Conservation (phyloP, 2,329 filamentous ascomycete genomes). For the Talaromyces sp. region DNA sequence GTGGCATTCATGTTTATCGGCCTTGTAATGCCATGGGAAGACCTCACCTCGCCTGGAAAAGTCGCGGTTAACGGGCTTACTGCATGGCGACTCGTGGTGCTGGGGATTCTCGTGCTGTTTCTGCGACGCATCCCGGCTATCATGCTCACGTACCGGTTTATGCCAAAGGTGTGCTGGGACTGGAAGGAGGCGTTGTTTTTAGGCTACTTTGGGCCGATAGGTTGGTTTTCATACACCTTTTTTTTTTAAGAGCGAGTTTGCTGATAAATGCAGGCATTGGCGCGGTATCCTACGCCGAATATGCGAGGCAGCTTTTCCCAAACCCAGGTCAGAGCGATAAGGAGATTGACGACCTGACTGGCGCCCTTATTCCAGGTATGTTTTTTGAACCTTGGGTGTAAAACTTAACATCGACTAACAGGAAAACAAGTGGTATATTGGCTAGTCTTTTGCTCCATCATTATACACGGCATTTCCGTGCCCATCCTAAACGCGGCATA, state of each 20-base stretch:
- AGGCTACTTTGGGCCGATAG: constrained; percentile 51
- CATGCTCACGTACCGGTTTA: constrained; percentile 51
- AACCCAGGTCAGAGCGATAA: constrained; percentile 34
- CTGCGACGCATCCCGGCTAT: constrained; percentile 57
- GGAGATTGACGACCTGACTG: constrained; percentile 38
- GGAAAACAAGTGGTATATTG: constrained; percentile 39
- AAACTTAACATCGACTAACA: neutral
- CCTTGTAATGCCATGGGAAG: constrained; percentile 51
- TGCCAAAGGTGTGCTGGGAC: constrained; percentile 49
- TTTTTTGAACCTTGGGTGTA: neutral
- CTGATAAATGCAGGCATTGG: constrained; percentile 30
- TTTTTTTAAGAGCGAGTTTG: neutral
- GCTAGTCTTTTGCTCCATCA: constrained; percentile 39
- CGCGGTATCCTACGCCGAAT: constrained; percentile 45
- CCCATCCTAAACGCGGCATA: constrained; percentile 31
- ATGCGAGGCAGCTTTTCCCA: constrained; percentile 41
- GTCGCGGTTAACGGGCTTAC: constrained; percentile 47
- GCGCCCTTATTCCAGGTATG: constrained; percentile 37
- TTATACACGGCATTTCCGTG: constrained; percentile 37
- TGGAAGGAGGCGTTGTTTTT: constrained; percentile 59
- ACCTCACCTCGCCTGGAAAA: constrained; percentile 50
- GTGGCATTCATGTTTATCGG: constrained; percentile 59
- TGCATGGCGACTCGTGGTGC: constrained; percentile 44
- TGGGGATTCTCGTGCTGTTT: constrained; percentile 50
- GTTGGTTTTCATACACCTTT: constrained; percentile 15